Base-by-base conservation (phyloP, 345 rosid genomes). In the Euphorbia pulcherrima region DNA sequence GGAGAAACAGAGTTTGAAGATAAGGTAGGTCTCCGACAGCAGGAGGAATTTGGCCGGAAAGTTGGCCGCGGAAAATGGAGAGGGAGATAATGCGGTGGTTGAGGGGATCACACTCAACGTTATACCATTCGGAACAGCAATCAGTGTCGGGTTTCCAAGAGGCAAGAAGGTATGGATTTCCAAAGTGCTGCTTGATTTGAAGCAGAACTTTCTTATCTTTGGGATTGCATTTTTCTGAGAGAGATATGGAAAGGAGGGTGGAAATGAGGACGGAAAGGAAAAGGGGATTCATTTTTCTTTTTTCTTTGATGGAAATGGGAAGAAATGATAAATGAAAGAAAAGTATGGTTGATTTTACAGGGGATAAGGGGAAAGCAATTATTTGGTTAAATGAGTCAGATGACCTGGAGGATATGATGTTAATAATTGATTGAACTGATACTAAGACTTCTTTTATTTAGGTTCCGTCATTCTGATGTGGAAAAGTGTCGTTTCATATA, bases 41-140 rank as follows among this genome's bases (percentile, higher is more conserved):
- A 4, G 86, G 24, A 0, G 92, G 90, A 56, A 90, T 81, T 37
- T 80, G 82, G 62, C 95, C 90, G 5, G 87, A 77, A 23, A 90
- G 83, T 6, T 79, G 48, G 18, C 85, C 91, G 8, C 78, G 52
- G 47, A 85, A 83, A 50, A 92, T 83, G 28, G 82, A 77, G 62
- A 90, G 79, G 50, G 87, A 60, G 59, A 67, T 78, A 70, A 90
- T 82, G 13, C 95, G 91, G 81, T 88, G 68, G 72, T 83, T 83
- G 74, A 81, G 77, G 60, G 61, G 60, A 29, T 91, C 80, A 56
- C 98, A 92, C 28, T 81, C 75, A 18, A 92, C 88, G 28, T 78
- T 75, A 71, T 87, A 81, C 97, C 97, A 92, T 1, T 52, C 60
- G 0, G 59, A 60, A 76, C 97, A 90, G 76, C 94, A 92, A 64